These are phyloP conservation scores for Quercus mongolica DNA, from an alignment of 306 rosid genomes.

Conservation along the genomic window DNA sequence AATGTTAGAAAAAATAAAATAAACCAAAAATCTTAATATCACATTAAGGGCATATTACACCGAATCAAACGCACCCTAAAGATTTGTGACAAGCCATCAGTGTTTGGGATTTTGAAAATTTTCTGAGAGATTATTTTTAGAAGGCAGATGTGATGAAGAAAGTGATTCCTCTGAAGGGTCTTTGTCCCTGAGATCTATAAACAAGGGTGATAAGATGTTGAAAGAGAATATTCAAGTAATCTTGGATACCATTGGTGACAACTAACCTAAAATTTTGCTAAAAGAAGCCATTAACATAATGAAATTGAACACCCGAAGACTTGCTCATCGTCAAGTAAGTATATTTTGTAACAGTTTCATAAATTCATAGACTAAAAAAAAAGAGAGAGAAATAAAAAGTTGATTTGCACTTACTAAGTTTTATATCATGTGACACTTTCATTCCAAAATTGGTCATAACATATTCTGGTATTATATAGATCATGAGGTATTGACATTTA, in stretches of 20 bases:
- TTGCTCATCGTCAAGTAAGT: conserved; percentile 82
- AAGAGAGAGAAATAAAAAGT: background rate
- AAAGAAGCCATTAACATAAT: conserved; percentile 76
- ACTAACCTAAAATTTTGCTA: conserved; percentile 35
- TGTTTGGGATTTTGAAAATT: conserved; percentile 74
- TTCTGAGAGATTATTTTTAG: conserved; percentile 31
- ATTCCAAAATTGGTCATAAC: background rate
- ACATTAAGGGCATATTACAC: too few relatives aligned
- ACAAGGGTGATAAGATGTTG: conserved; percentile 34
- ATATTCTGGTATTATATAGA: background rate
- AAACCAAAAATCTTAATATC: too few relatives aligned
- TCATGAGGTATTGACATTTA: background rate
- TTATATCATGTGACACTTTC: background rate
- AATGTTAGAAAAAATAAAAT: too few relatives aligned
- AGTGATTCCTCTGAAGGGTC: conserved; percentile 24
- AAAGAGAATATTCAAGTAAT: conserved; percentile 40
- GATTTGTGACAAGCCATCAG: conserved; percentile 86
- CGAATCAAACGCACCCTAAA: background rate
- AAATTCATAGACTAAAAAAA: background rate
- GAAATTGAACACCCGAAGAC: conserved; percentile 74
- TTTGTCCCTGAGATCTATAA: conserved; percentile 7
- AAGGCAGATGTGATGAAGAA: conserved; percentile 21
- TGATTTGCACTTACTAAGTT: background rate
- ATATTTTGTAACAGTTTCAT: background rate
- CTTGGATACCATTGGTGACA: conserved; percentile 36